Evolutionary conservation across 305 asterid species (phyloP), one percentile per base, ranked within the genome.

Genomic region (Solanum aculeatissimum): DNA sequence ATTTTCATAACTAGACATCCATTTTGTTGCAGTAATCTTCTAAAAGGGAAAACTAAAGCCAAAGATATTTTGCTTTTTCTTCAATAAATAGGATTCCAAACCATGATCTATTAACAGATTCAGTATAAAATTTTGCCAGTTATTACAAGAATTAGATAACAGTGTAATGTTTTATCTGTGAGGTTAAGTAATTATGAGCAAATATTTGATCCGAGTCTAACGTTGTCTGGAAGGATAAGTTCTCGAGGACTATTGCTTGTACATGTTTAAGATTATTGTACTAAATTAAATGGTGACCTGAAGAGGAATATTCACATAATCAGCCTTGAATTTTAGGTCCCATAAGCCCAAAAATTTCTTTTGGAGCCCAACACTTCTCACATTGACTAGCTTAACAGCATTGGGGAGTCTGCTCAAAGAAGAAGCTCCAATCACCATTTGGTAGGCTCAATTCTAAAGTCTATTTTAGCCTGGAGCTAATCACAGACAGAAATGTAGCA

Each of bases 331-430:
- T 35, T 35, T 82, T 92, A 25, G 92, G 94, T 88, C 92, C 96
- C 90, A 93, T 82, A 19, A 92, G 93, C 78, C 93, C 97, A 86
- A 91, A 84, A 87, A 93, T 79, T 40, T 92, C 96, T 85, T 92
- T 93, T 95, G 92, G 8, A 93, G 97, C 91, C 96, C 96, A 89
- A 88, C 85, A 69, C 89, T 88, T 13, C 92, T 94, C 2, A 89
- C 87, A 25, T 85, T 86, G 18, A 90, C 57, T 35, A 90, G 90
- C 92, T 91, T 93, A 84, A 93, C 88, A 3, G 90, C 93, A 78
- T 49, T 87, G 23, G 27, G 25, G 15, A 42, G 16, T 45, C 58
- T n/a, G 21, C 60, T 45, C 60, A 74, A 14, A 45, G 60, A 45
- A 45, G 29, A 72, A 72, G 38, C 4, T 72, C 57, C 21, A 74